Evolutionary conservation across 2,329 filamentous ascomycete genomes (phyloP), one percentile per base, ranked within the genome.

Genomic region (Colletotrichum lini): DNA sequence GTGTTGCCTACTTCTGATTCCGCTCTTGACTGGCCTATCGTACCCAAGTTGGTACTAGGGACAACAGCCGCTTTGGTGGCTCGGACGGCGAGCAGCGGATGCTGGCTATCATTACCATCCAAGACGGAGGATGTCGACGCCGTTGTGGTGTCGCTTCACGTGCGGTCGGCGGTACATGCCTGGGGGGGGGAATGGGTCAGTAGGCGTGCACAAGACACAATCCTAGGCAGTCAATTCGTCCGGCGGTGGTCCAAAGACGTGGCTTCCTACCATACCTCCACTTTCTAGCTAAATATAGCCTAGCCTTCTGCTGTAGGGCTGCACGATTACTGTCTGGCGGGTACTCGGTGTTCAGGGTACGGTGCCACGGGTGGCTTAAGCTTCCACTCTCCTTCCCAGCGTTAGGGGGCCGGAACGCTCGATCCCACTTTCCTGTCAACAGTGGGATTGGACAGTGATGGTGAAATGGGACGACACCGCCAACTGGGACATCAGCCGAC

Each of bases 281-380:
- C 35, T 63, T 53, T 5, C 21, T 30, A 59, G 18, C 64, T n/a
- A 13, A 10, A n/a, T 21, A n/a, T 15, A 52, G 23, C 30, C 38
- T 70, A 67, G 67, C 50, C 10, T 26, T 16, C 23, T 45, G 49
- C 57, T 23, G 57, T 70, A 67, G 67, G 67, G 67, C 67, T 70
- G 67, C 67, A 61, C 67, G 50, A 57, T 53, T 69, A 57, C 67
- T 70, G 67, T 62, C 56, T 52, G 40, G 49, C 50, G 67, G 67
- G 67, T 16, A 15, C 63, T 16, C 40, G 23, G 15, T 4, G 15
- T 44, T n/a, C 38, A 58, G 54, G 54, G n/a, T 44, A 18, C 15
- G 21, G 40, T 40, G 10, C 26, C 35, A 57, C 50, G 30, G 52
- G 30, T 50, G 49, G 58, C 58, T 63, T 42, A 50, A 62, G 57